These are phyloP conservation scores for Prunus salicina DNA, from an alignment of 306 rosid genomes.

Conservation along the genomic window DNA sequence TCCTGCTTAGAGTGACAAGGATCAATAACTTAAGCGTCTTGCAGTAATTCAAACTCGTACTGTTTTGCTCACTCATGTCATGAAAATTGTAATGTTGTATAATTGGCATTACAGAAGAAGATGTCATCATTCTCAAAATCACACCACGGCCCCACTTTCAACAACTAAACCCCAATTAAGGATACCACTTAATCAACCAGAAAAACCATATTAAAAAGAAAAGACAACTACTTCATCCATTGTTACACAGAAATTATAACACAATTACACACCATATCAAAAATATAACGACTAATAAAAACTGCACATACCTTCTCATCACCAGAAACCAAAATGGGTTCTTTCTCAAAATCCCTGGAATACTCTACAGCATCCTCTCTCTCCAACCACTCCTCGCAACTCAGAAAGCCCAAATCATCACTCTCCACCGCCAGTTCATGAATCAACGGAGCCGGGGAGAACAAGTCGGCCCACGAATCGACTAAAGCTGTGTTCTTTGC, in stretches of 20 bases:
- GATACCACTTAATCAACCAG: neutral
- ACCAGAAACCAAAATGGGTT: slow-evolving; percentile 73
- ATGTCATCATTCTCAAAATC: neutral
- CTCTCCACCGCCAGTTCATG: slow-evolving; percentile 22
- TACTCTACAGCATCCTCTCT: slow-evolving; percentile 71
- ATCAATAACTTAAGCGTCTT: neutral
- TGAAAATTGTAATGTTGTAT: neutral
- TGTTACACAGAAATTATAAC: neutral
- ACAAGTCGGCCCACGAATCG: slow-evolving; percentile 65
- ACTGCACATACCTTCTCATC: slow-evolving; percentile 53
- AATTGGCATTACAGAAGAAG: neutral
- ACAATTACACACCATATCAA: neutral
- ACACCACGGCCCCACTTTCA: neutral
- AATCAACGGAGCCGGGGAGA: slow-evolving; percentile 38
- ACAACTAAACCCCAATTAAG: neutral
- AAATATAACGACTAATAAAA: neutral
- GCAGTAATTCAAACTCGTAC: neutral
- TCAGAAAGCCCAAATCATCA: slow-evolving; percentile 40
- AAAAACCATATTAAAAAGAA: neutral
- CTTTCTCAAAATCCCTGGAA: slow-evolving; percentile 60
- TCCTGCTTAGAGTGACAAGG: neutral
- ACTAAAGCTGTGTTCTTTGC: slow-evolving; percentile 71
- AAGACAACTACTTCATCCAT: neutral
- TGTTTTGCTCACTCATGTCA: neutral
- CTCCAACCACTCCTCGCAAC: slow-evolving; percentile 85